phyloP scores from a whole-genome alignment of 2,329 filamentous ascomycete species.

The Teratosphaeria viscida region DNA sequence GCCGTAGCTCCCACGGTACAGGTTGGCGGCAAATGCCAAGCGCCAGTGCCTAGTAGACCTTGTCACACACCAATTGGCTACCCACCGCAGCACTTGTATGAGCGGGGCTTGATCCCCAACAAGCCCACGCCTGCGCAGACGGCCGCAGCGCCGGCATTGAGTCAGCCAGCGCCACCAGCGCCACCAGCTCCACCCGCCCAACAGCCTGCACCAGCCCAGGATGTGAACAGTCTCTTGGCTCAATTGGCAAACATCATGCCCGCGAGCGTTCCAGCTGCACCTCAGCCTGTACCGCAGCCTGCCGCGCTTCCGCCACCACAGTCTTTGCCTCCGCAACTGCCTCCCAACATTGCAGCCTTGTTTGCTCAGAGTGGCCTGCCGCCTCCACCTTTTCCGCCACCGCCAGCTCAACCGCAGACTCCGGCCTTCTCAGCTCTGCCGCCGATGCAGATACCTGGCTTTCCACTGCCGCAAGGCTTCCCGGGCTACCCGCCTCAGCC shows the following conservation, averaged over 20 bases:
- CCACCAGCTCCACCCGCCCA: slow-evolving; percentile 6
- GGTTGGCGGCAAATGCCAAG: slow-evolving; percentile 19
- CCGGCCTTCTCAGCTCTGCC: slow-evolving; percentile 9
- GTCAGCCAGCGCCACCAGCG: slow-evolving; percentile 4
- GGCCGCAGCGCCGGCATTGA: slow-evolving; percentile 8
- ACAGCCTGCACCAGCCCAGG: slow-evolving; percentile 13
- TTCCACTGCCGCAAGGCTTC: slow-evolving; percentile 12
- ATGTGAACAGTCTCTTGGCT: slow-evolving; percentile 27
- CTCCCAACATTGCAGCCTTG: slow-evolving; percentile 17
- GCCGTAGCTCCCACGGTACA: slow-evolving; percentile 8
- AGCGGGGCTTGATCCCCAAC: slow-evolving; percentile 19
- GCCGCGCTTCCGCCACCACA: slow-evolving; percentile 10
- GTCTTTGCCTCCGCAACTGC: slow-evolving; percentile 11
- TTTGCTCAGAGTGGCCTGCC: slow-evolving; percentile 13
- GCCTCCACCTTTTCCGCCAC: slow-evolving; percentile 4
- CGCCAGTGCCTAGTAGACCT: slow-evolving; percentile 20
- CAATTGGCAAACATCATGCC: slow-evolving; percentile 22
- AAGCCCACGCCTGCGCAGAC: slow-evolving; percentile 5
- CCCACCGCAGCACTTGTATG: slow-evolving; percentile 21
- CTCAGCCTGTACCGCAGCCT: slow-evolving; percentile 9
- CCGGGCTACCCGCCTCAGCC: slow-evolving; percentile 20
- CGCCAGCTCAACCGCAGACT: slow-evolving; percentile 4
- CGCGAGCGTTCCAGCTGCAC: slow-evolving; percentile 10
- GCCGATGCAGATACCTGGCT: slow-evolving; percentile 6
- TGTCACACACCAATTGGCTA: slow-evolving; percentile 20